A percentile compares a stretch with the other conserved stretches of the same genome.
These are phyloP conservation scores for Sclerotinia borealis DNA, from an alignment of 2,329 filamentous ascomycete species.

Conservation along the genomic window DNA sequence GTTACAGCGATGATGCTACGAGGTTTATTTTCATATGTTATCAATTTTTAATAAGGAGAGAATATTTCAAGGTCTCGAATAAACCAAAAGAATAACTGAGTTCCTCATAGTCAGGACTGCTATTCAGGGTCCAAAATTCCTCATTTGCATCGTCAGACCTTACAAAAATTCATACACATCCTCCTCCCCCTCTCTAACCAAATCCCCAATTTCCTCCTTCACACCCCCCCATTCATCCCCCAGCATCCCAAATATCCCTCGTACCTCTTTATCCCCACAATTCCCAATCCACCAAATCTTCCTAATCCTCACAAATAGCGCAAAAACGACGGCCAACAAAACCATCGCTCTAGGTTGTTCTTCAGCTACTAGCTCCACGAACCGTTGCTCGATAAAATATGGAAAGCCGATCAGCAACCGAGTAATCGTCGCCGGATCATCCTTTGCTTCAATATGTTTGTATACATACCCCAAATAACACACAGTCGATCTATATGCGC, in stretches of 20 bases:
- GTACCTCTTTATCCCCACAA: constrained; percentile 4
- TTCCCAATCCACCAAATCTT: constrained; percentile 32
- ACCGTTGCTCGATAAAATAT: constrained; percentile 6
- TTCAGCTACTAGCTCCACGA: constrained; percentile 15
- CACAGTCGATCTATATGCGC: constrained; percentile 7
- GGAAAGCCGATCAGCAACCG: constrained; percentile 13
- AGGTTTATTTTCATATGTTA: too few species aligned
- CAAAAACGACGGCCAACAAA: constrained; percentile 29
- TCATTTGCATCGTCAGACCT: background rate
- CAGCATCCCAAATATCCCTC: constrained; percentile 7
- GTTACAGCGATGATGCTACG: too few species aligned
- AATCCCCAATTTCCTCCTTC: background rate
- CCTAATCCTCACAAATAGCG: constrained; percentile 28
- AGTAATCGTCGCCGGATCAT: background rate
- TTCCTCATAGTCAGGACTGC: too few species aligned
- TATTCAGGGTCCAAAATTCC: too few species aligned
- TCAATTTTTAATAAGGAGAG: too few species aligned
- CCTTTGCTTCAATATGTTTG: constrained; percentile 1
- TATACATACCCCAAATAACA: constrained; percentile 13
- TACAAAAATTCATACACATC: background rate
- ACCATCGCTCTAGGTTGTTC: constrained; percentile 15
- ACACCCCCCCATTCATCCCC: background rate
- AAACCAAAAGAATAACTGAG: too few species aligned
- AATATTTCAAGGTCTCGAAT: too few species aligned
- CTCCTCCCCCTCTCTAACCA: background rate